These are phyloP conservation scores for Chlorella sp. DNA, from an alignment of 139 green algal species.

Conservation along the genomic window DNA sequence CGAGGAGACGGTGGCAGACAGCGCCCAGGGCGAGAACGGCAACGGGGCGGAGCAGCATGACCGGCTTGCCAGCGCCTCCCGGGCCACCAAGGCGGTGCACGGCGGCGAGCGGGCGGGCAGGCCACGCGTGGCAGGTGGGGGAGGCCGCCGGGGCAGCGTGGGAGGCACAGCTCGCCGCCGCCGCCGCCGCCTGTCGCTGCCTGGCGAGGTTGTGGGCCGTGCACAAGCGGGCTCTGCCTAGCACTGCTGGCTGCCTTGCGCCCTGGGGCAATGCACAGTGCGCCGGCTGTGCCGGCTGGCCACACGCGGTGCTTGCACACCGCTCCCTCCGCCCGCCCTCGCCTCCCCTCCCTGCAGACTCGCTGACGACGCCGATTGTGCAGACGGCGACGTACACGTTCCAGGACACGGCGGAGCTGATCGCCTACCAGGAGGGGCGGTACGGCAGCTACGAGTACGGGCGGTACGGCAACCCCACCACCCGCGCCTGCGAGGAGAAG, in stretches of 20 bases:
- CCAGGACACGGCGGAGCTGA: constrained; percentile 88
- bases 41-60: not conserved
- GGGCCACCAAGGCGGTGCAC: constrained; percentile 61
- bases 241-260: no score
- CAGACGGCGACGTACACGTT: constrained; percentile 98
- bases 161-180: not conserved
- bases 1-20: constrained; percentile 14
- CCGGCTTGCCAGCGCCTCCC: constrained; percentile 7
- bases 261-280: no score
- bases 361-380: constrained; percentile 97
- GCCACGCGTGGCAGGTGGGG: constrained; percentile 67
- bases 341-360: constrained; percentile 62
- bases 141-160: not conserved
- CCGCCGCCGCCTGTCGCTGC: not conserved
- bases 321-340: not conserved
- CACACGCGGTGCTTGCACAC: no score
- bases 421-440: constrained; percentile 96
- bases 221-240: no score
- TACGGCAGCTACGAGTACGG: constrained; percentile 90
- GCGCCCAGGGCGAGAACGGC: not conserved
- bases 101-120: constrained; percentile 84
- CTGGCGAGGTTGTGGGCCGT: no score
- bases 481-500: constrained; percentile 89
- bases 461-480: constrained; percentile 97
- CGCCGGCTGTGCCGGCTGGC: no score